Percentiles rank a stretch among this genome's conserved stretches.
These are phyloP conservation scores for Rhazya stricta DNA, from an alignment of 257 asterid genomes.

Conservation along the genomic window DNA sequence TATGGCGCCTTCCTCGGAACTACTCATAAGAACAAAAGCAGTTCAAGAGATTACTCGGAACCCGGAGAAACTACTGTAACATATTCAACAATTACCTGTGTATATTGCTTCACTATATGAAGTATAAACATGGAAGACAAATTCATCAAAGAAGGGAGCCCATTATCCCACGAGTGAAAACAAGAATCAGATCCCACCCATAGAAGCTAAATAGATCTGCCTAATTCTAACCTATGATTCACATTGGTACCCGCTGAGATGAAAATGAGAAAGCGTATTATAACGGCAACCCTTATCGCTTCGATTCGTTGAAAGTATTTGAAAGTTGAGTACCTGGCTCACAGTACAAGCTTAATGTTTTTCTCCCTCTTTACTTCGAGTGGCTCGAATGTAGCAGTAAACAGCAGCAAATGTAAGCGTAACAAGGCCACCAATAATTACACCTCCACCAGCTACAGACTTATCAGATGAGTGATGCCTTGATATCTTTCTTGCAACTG, in stretches of 20 bases:
- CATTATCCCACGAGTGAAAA: not conserved
- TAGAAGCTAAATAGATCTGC: not conserved
- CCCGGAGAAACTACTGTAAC: too few species aligned
- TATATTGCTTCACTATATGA: not conserved
- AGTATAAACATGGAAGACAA: conserved; percentile 1
- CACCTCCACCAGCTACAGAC: conserved; percentile 65
- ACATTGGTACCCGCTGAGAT: not conserved
- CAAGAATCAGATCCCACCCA: not conserved
- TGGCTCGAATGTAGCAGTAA: conserved; percentile 67
- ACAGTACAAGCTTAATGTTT: not conserved
- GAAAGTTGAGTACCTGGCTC: not conserved
- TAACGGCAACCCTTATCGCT: too few species aligned
- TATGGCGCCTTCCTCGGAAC: too few species aligned
- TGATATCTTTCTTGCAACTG: conserved; percentile 31
- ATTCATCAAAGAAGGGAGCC: not conserved
- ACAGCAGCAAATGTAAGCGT: conserved; percentile 64
- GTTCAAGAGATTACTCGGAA: too few species aligned
- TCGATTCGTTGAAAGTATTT: too few species aligned
- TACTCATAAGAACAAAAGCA: too few species aligned
- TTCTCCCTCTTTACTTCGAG: conserved; percentile 34
- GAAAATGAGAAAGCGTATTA: too few species aligned
- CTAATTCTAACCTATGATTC: conserved; percentile 4
- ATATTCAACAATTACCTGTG: not conserved
- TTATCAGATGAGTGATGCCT: conserved; percentile 48
- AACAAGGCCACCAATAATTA: conserved; percentile 72